Conservation (phyloP, 306 rosid genomes). For the Pterocarpus macrocarpus region DNA sequence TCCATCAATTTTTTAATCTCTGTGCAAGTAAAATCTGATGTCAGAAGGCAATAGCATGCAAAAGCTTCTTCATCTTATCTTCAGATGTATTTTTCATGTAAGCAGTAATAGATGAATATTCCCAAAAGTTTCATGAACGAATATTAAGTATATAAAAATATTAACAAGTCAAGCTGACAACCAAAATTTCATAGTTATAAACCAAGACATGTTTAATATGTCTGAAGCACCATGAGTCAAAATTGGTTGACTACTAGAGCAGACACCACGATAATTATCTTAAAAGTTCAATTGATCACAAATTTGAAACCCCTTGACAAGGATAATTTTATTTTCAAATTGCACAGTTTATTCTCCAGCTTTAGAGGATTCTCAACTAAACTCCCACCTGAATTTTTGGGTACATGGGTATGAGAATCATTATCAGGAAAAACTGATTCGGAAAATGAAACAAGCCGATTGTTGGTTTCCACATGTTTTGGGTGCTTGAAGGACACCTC, state of each 20-base stretch:
- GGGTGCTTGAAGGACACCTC: slow-evolving; percentile 76
- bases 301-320: slow-evolving; percentile 24
- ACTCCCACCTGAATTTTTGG: slow-evolving; percentile 72
- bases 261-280: slow-evolving; percentile 29
- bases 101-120: slow-evolving; percentile 10
- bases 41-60: not conserved
- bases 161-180: not conserved
- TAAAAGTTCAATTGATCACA: slow-evolving; percentile 20
- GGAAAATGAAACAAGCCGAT: slow-evolving; percentile 70
- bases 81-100: not conserved
- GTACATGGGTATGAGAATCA: slow-evolving; percentile 41
- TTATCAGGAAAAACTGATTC: slow-evolving; percentile 71
- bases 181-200: not conserved
- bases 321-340: slow-evolving; percentile 6
- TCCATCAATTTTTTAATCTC: no score
- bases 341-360: not conserved
- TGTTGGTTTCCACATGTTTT: slow-evolving; percentile 63
- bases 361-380: not conserved
- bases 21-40: no score
- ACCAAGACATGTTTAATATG: not conserved
- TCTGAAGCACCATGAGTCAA: not conserved
- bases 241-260: not conserved
- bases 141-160: not conserved
- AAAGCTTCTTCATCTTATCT: not conserved
- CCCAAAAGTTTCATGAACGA: not conserved